phyloP scores from a whole-genome alignment of 2,329 filamentous ascomycete species.

The Aureobasidium leucospermi region DNA sequence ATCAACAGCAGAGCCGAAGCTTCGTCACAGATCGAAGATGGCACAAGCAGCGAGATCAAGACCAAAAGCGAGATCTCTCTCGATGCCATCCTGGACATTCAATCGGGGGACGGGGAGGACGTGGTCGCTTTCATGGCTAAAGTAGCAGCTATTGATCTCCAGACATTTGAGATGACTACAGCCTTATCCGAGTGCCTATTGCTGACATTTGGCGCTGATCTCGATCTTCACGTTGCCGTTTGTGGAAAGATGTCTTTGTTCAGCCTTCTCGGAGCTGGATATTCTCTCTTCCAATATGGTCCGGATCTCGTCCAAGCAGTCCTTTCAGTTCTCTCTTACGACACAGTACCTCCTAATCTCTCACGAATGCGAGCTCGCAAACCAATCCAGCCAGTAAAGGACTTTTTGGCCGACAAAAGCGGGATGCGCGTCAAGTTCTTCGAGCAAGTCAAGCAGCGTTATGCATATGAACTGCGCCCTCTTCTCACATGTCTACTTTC shows the following conservation, averaged over 20 bases:
- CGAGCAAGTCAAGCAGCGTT: slow-evolving; percentile 64
- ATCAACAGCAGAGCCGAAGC: slow-evolving; percentile 46
- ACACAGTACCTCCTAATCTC: slow-evolving; percentile 12
- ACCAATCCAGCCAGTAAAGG: slow-evolving; percentile 13
- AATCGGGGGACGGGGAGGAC: slow-evolving; percentile 34
- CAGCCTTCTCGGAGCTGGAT: slow-evolving; percentile 61
- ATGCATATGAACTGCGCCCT: slow-evolving; percentile 77
- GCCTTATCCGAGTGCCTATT: slow-evolving; percentile 38
- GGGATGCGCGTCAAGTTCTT: slow-evolving; percentile 40
- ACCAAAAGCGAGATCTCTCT: slow-evolving; percentile 20
- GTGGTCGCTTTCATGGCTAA: slow-evolving; percentile 41
- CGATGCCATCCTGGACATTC: slow-evolving; percentile 35
- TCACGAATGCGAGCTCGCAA: slow-evolving; percentile 7
- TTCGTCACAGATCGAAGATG: slow-evolving; percentile 11
- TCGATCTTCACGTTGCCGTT: slow-evolving; percentile 50
- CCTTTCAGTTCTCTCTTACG: slow-evolving; percentile 50
- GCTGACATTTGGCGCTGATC: slow-evolving; percentile 40
- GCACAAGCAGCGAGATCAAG: background rate
- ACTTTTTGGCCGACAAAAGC: slow-evolving; percentile 10
- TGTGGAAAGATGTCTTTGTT: slow-evolving; percentile 59
- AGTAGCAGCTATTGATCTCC: slow-evolving; percentile 39
- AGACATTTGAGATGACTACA: slow-evolving; percentile 43
- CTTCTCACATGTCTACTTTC: slow-evolving; percentile 66
- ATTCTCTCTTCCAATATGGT: slow-evolving; percentile 63
- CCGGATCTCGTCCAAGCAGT: slow-evolving; percentile 62